Base-by-base conservation (phyloP, 2,329 filamentous ascomycete species). In the Dactylellina sp. region DNA sequence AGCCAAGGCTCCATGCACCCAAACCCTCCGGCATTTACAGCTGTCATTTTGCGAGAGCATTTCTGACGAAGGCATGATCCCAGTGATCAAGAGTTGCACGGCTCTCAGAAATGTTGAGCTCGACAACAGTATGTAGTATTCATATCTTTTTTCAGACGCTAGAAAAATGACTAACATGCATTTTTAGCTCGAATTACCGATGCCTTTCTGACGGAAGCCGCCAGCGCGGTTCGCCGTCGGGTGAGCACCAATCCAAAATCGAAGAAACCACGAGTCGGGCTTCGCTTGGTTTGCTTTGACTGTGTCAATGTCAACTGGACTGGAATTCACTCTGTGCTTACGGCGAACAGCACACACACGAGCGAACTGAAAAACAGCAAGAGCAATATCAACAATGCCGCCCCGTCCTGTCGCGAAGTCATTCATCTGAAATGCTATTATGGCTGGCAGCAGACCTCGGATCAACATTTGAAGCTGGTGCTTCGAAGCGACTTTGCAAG, bases 361-460 rank as follows among this genome's bases (percentile, higher is more conserved):
- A 14, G 84, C 84, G 1, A 81, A 79, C 35, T 81, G 78, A 37
- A 81, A 60, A 76, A 77, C 20, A 46, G 55, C 65, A 78, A 77
- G 57, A 59, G 75, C 78, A 2, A 74, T 80, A 20, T 81, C 80
- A 7, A 80, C 82, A 20, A 79, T 28, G 77, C 77, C 25, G 77
- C 78, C 0, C 79, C 84, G 7, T 86, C 86, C 0, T 93, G 89
- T 77, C 91, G 92, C 0, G 89, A 97, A 79, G 87, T 96, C 66
- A 92, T 98, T 71, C 85, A 88, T 4, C 85, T 98, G 46, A 97
- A 97, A 81, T 96, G 93, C 81, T 98, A 94, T 83, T 96, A 96
- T 80, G 92, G 91, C 44, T 97, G 92, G 87, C 94, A 98, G 82
- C 91, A 92, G 82, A 97, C 93, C 0, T 93, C 97, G 2, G 91